A percentile compares a stretch with the other conserved stretches of the same genome.
phyloP scores from a whole-genome alignment of 192 early-diverging fungal genomes.

The Backusella mclennaniae region DNA sequence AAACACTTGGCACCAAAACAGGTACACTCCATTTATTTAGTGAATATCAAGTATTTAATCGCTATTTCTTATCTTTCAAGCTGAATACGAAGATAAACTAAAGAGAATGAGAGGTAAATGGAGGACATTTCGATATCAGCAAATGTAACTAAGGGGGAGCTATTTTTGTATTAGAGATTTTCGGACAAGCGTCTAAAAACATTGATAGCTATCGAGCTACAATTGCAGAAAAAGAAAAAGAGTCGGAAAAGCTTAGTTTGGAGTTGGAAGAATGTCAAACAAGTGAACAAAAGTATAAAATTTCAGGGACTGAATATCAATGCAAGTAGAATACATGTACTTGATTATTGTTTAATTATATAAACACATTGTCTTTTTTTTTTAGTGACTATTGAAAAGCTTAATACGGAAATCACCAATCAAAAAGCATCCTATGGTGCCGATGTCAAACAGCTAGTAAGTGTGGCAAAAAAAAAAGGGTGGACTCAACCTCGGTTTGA shows the following conservation, averaged over 20 bases:
- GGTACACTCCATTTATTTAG: not conserved
- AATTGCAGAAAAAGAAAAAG: constrained; percentile 45
- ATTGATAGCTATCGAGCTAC: constrained; percentile 52
- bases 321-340: constrained; percentile 21
- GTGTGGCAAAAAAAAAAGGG: not conserved
- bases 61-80: constrained; percentile 12
- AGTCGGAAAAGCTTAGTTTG: constrained; percentile 37
- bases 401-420: constrained; percentile 12
- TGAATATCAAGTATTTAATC: not conserved
- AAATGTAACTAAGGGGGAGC: not conserved
- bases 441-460: constrained; percentile 14
- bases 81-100: constrained; percentile 56
- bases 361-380: not conserved
- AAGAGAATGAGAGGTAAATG: constrained; percentile 55
- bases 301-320: constrained; percentile 15
- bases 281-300: constrained; percentile 23
- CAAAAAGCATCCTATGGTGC: not conserved
- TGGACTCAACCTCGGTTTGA: too few species aligned
- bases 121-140: not conserved
- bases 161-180: constrained; percentile 37
- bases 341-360: not conserved
- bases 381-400: not conserved
- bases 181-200: constrained; percentile 54
- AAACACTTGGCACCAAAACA: constrained; percentile 11
- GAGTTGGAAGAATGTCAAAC: constrained; percentile 31